These are phyloP conservation scores for Metarhizium anisopliae DNA, from an alignment of 2,329 filamentous ascomycete species.

Conservation along the genomic window DNA sequence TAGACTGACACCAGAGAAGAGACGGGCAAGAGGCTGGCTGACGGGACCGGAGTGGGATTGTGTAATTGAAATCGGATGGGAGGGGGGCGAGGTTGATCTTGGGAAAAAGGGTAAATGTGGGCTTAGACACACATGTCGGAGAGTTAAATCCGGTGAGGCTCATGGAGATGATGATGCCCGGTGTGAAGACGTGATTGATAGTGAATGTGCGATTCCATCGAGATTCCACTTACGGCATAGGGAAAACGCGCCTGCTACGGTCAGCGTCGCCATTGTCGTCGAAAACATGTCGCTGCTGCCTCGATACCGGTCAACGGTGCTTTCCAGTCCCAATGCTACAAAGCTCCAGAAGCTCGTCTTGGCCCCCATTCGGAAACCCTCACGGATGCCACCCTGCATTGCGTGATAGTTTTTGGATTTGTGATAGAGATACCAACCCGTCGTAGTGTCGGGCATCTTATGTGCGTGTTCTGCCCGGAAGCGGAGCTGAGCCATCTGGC, in stretches of 20 bases:
- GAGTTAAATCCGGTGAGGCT: background rate
- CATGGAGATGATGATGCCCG: background rate
- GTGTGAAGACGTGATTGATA: constrained; percentile 4
- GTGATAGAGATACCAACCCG: constrained; percentile 97
- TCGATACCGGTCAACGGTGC: constrained; percentile 59
- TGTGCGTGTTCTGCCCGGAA: constrained; percentile 97
- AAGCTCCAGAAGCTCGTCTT: constrained; percentile 65
- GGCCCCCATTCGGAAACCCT: constrained; percentile 67
- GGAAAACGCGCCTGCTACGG: constrained; percentile 80
- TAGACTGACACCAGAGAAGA: background rate
- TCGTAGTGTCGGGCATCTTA: constrained; percentile 71
- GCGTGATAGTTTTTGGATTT: constrained; percentile 94
- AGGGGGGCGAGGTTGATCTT: background rate
- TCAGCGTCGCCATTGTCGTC: constrained; percentile 73
- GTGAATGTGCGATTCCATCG: constrained; percentile 1
- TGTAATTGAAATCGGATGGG: background rate
- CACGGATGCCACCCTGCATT: constrained; percentile 66
- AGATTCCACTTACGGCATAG: constrained; percentile 58
- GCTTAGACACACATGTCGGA: background rate
- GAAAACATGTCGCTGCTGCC: constrained; percentile 67
- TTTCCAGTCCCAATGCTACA: constrained; percentile 73
- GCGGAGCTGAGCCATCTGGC: constrained; percentile 63
- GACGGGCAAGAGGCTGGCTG: background rate
- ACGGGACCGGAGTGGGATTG: background rate
- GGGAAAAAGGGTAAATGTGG: background rate